Evolutionary conservation across 257 asterid genomes (phyloP).

Genomic region (Orobanche coerulescens): DNA sequence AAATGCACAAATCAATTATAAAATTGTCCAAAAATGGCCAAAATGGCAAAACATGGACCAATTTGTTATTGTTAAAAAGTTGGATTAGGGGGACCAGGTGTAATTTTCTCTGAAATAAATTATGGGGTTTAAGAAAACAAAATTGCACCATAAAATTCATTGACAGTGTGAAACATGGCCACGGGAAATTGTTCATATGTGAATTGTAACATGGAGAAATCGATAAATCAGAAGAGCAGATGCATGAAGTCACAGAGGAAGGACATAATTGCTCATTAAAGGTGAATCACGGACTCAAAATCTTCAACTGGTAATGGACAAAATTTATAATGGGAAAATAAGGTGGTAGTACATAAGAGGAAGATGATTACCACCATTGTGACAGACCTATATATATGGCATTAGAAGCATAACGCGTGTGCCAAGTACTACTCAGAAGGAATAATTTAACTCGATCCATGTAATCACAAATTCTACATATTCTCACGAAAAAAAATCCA

Average conservation of each 20-base stretch:
- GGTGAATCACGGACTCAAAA: too few relatives aligned
- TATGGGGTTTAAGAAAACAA: neutral
- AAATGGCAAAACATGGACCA: too few relatives aligned
- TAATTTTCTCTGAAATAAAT: too few relatives aligned
- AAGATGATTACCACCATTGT: neutral
- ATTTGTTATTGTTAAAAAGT: too few relatives aligned
- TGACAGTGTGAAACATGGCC: neutral
- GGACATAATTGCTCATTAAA: too few relatives aligned
- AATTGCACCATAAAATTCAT: neutral
- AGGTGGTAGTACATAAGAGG: neutral
- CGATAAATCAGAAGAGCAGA: too few relatives aligned
- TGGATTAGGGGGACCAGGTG: too few relatives aligned
- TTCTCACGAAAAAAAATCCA: neutral
- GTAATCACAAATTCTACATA: conserved; percentile 1
- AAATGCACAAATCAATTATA: too few relatives aligned
- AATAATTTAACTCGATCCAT: neutral
- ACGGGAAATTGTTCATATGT: too few relatives aligned
- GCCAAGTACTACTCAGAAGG: neutral
- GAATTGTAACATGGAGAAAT: neutral
- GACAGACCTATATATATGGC: neutral
- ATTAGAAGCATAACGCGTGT: neutral
- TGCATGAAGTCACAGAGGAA: too few relatives aligned
- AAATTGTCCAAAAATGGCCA: too few relatives aligned
- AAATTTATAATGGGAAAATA: neutral
- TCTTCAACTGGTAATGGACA: neutral